Conservation (phyloP, 495 filamentous ascomycete species). For the Annulohypoxylon bovei region DNA sequence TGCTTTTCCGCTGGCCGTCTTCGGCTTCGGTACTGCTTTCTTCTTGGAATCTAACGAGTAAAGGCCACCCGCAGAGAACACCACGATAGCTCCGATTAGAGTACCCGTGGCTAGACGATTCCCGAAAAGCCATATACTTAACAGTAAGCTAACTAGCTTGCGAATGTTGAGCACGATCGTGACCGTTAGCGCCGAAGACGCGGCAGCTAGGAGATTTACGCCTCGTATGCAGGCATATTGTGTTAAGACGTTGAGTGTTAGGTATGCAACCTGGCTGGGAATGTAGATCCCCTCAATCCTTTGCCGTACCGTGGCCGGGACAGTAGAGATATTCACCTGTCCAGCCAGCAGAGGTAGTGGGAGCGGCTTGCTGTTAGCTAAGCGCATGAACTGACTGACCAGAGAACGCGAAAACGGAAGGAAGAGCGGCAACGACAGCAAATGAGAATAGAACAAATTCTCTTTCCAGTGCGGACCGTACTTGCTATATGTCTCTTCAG, state of each 20-base stretch:
- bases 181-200: constrained; percentile 89
- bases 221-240: constrained; percentile 95
- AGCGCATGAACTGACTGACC: constrained; percentile 58
- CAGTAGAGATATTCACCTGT: constrained; percentile 43
- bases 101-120: constrained; percentile 80
- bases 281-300: constrained; percentile 55
- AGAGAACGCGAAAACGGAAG: constrained; percentile 65
- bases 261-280: constrained; percentile 76
- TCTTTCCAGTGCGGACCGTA: constrained; percentile 95
- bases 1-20: constrained; percentile 32
- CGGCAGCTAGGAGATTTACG: constrained; percentile 87
- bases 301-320: constrained; percentile 45
- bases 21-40: constrained; percentile 42
- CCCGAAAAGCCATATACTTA: constrained; percentile 94
- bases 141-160: constrained; percentile 88
- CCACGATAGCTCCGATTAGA: constrained; percentile 79
- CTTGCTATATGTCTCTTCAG: constrained; percentile 83
- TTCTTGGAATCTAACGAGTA: constrained; percentile 79
- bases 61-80: constrained; percentile 86
- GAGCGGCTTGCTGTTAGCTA: constrained; percentile 60
- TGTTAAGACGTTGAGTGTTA: constrained; percentile 84
- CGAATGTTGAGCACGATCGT: constrained; percentile 95
- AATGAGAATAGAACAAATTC: constrained; percentile 92
- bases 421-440: constrained; percentile 77
- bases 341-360: constrained; percentile 49